These are phyloP conservation scores for Abrus pulchellus DNA, from an alignment of 306 rosid species.

Conservation along the genomic window DNA sequence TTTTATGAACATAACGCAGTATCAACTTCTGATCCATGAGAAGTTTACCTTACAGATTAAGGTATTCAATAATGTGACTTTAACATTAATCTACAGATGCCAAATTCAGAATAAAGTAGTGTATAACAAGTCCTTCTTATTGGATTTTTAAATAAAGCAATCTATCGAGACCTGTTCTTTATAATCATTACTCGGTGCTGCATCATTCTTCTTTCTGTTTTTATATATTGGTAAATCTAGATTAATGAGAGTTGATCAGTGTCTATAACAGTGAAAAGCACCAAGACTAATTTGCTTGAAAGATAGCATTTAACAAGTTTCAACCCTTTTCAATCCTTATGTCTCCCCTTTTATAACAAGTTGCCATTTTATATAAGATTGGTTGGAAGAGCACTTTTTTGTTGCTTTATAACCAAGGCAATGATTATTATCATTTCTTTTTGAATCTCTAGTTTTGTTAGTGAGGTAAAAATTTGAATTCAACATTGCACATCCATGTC, in stretches of 20 bases:
- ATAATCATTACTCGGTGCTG: constrained; percentile 25
- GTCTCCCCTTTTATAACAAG: constrained; percentile 31
- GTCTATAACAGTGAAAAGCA: neutral
- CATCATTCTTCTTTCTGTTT: constrained; percentile 12
- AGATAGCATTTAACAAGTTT: constrained; percentile 28
- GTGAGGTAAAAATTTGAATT: neutral
- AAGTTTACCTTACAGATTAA: no score
- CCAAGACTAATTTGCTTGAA: neutral
- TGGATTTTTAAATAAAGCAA: neutral
- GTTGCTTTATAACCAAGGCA: neutral
- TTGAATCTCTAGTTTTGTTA: neutral
- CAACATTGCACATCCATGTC: neutral
- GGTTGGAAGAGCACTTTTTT: constrained; percentile 4
- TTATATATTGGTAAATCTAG: neutral
- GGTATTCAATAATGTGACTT: no score
- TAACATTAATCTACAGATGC: no score
- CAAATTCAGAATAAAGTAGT: neutral
- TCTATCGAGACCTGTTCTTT: neutral
- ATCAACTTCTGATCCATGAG: no score
- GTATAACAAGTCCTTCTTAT: neutral
- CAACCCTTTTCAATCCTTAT: constrained; percentile 31
- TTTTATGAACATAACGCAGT: no score
- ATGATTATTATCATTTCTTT: neutral
- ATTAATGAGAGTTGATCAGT: constrained; percentile 3
- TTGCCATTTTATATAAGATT: constrained; percentile 27